phyloP scores from a whole-genome alignment of 2,329 filamentous ascomycete species.

The Exophiala phaeomuriformis region DNA sequence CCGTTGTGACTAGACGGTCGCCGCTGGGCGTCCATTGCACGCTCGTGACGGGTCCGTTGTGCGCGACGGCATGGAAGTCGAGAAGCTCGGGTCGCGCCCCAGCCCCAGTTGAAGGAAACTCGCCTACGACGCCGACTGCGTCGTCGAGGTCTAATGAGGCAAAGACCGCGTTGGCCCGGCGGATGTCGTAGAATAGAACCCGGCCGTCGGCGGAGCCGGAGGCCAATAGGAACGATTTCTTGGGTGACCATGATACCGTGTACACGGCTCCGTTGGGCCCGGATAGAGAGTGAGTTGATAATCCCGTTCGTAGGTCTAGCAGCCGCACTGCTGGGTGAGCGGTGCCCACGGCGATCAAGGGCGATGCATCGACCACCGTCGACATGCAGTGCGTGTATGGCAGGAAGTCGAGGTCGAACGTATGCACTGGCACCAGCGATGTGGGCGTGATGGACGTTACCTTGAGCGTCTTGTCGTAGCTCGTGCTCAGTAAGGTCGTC shows the following conservation, averaged over 20 bases:
- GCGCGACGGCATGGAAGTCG: conserved; percentile 52
- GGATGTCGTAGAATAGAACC: conserved; percentile 79
- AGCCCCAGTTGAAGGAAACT: conserved; percentile 26
- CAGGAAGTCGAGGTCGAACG: conserved; percentile 41
- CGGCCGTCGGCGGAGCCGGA: conserved; percentile 80
- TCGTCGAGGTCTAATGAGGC: conserved; percentile 80
- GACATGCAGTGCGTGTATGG: conserved; percentile 64
- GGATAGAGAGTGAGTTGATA: conserved; percentile 63
- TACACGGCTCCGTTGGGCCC: conserved; percentile 61
- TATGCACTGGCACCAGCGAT: conserved; percentile 39
- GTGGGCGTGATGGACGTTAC: conserved; percentile 37
- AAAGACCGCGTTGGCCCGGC: conserved; percentile 67
- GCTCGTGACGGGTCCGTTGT: conserved; percentile 75
- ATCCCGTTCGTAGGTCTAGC: conserved; percentile 76
- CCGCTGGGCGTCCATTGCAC: conserved; percentile 79
- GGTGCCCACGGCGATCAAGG: conserved; percentile 81
- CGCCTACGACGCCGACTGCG: conserved; percentile 55
- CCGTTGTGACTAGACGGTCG: conserved; percentile 66
- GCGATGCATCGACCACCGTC: conserved; percentile 54
- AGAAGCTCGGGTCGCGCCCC: conserved; percentile 30
- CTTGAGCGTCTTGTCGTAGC: conserved; percentile 42
- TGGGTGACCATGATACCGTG: conserved; percentile 72
- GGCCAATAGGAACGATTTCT: conserved; percentile 62
- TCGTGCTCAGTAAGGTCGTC: conserved; percentile 41
- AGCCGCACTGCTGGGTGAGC: conserved; percentile 78